These are phyloP conservation scores for Suillus hirtellus DNA, from an alignment of 768 basidiomycete genomes.

Conservation along the genomic window DNA sequence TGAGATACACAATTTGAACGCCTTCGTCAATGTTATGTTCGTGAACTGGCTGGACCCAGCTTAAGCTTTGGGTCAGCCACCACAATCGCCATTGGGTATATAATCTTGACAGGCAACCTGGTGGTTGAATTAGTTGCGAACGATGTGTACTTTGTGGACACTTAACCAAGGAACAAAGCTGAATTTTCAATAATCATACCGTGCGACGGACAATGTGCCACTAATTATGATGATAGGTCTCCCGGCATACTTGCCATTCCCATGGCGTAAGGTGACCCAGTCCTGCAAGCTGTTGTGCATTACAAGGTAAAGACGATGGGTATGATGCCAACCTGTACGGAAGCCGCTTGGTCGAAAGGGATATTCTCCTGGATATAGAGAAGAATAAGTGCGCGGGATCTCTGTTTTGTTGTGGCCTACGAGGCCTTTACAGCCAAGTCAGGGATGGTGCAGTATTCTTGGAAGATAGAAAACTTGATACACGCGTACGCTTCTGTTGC, in stretches of 20 bases:
- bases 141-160: conserved; percentile 31
- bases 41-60: background rate
- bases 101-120: too few relatives aligned
- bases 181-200: conserved; percentile 37
- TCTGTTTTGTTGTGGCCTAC: background rate
- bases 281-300: conserved; percentile 27
- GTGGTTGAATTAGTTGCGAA: too few relatives aligned
- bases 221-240: too few relatives aligned
- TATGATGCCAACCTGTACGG: conserved; percentile 33
- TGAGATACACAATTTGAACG: background rate
- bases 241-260: too few relatives aligned
- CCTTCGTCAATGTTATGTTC: background rate
- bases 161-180: conserved; percentile 33
- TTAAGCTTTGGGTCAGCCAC: background rate
- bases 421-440: conserved; percentile 23
- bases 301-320: conserved; percentile 36
- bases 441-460: conserved; percentile 27
- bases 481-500: conserved; percentile 10
- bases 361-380: conserved; percentile 32
- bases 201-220: conserved; percentile 18
- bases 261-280: conserved; percentile 14
- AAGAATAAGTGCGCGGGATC: background rate
- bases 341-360: conserved; percentile 40
- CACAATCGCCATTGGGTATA: too few relatives aligned
- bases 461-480: conserved; percentile 22